These are phyloP conservation scores for Remersonia thermophila DNA, from an alignment of 2,329 filamentous ascomycete species.

Conservation along the genomic window DNA sequence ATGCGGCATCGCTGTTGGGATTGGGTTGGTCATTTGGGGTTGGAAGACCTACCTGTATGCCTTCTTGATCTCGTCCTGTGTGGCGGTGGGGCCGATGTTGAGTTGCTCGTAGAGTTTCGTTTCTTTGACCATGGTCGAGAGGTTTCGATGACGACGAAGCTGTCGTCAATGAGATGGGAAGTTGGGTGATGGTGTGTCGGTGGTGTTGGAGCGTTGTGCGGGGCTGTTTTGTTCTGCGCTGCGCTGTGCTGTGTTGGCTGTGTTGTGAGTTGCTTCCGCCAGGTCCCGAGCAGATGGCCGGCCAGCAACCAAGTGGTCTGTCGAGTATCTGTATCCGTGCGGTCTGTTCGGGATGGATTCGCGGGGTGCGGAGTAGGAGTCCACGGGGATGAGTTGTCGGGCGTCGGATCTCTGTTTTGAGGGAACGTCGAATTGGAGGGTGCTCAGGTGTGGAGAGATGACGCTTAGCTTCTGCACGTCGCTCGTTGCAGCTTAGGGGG, in stretches of 20 bases:
- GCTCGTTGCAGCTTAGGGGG: conserved; percentile 10
- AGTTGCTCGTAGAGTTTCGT: conserved; percentile 90
- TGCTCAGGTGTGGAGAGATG: conserved; percentile 7
- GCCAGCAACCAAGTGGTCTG: conserved; percentile 6
- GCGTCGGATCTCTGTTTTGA: too few species aligned
- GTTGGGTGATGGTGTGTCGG: not conserved
- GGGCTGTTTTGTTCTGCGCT: too few species aligned
- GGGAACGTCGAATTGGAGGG: conserved; percentile 7
- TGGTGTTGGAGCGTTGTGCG: not conserved
- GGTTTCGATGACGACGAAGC: not conserved
- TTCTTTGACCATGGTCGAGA: conserved; percentile 70
- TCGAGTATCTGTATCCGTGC: conserved; percentile 5
- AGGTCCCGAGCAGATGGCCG: too few species aligned
- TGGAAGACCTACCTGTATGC: conserved; percentile 81
- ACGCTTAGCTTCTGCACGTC: conserved; percentile 10
- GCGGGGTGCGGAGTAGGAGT: not conserved
- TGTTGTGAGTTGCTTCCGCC: too few species aligned
- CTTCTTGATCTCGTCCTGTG: conserved; percentile 95
- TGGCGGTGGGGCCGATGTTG: conserved; percentile 63
- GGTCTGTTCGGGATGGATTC: conserved; percentile 7
- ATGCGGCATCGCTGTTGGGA: too few species aligned
- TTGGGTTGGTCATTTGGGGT: too few species aligned
- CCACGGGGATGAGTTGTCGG: conserved; percentile 4
- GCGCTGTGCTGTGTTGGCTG: too few species aligned
- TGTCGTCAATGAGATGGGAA: not conserved